Evolutionary conservation across 805 yeast species (phyloP).

Genomic region (Yarrowia sp.): DNA sequence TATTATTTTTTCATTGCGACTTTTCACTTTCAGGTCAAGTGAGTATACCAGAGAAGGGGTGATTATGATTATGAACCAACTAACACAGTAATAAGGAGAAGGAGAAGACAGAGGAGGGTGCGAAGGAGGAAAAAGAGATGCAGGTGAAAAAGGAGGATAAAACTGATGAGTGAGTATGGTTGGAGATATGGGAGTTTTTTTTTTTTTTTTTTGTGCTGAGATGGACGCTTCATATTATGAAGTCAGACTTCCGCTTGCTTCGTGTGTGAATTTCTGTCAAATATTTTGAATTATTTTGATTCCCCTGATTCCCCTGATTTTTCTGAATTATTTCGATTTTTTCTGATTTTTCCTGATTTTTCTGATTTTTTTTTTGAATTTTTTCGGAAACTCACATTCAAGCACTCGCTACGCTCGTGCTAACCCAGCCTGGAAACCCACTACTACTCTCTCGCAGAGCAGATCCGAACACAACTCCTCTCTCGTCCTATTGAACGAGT

Average conservation of each 20-base stretch:
- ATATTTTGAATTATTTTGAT: too few species aligned
- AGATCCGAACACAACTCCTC: not conserved
- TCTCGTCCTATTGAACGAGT: not conserved
- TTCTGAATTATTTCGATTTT: too few species aligned
- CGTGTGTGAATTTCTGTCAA: too few species aligned
- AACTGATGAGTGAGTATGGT: not conserved
- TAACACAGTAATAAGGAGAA: not conserved
- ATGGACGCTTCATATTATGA: too few species aligned
- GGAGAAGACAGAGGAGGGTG: not conserved
- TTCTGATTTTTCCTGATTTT: too few species aligned
- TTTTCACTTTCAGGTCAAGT: constrained; percentile 54
- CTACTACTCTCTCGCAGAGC: not conserved
- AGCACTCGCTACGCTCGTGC: not conserved
- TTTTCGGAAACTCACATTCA: not conserved
- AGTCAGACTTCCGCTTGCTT: not conserved
- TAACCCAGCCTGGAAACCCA: constrained; percentile 8
- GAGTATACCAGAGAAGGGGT: not conserved
- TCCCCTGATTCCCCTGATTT: too few species aligned
- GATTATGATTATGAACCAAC: not conserved
- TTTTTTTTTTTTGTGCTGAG: too few species aligned
- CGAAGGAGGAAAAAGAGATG: not conserved
- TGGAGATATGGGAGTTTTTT: too few species aligned
- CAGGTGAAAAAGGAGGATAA: not conserved
- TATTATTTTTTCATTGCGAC: constrained; percentile 76
- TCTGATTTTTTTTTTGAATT: too few species aligned